Evolutionary conservation across 2,329 filamentous ascomycete species (phyloP), one percentile per base, ranked within the genome.

Genomic region (Colletotrichum shisoi): DNA sequence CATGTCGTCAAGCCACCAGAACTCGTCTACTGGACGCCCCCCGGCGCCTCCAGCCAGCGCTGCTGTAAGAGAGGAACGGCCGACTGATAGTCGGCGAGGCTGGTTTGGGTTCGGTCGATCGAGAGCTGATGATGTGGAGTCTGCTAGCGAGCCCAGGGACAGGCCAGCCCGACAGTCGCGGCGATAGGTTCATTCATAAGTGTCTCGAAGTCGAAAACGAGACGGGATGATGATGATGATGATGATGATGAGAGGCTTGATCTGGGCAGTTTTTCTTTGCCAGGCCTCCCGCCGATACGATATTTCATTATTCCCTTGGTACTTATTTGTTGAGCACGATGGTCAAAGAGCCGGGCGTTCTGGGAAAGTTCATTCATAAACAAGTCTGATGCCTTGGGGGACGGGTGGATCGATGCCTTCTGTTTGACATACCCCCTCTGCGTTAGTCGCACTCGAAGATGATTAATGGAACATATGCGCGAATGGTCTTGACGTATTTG

Each of bases 71-170:
- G 62, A 67, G 17, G 46, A 62, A 13, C 58, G 51, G 1, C 40
- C 44, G 11, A 49, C 67, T 17, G 42, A 48, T 15, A 42, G 51
- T 17, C 27, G 62, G 21, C 61, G 62, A 40, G 56, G 68, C 24
- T 71, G 60, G 61, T 70, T 69, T 24, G 60, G 69, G 3, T 63
- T 69, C 4, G 63, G 68, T 34, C 58, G 70, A 15, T 60, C 62
- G 13, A 61, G 51, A 11, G 45, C 45, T 11, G 45, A 71, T 31
- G 70, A 71, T 17, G 31, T 70, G 24, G 70, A 71, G 57, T 63
- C 63, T 53, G 70, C 49, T 24, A 39, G 45, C 5, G 37, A 67
- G 17, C 46, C 44, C 9, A 67, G 42, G 8, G 58, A 68, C 21
- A 53, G 57, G 34, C 34, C 51, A 27, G 45, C 46, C 21, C 56